These are phyloP conservation scores for Pythium volutum DNA, from an alignment of 352 stramenopile genomes.

Conservation along the genomic window DNA sequence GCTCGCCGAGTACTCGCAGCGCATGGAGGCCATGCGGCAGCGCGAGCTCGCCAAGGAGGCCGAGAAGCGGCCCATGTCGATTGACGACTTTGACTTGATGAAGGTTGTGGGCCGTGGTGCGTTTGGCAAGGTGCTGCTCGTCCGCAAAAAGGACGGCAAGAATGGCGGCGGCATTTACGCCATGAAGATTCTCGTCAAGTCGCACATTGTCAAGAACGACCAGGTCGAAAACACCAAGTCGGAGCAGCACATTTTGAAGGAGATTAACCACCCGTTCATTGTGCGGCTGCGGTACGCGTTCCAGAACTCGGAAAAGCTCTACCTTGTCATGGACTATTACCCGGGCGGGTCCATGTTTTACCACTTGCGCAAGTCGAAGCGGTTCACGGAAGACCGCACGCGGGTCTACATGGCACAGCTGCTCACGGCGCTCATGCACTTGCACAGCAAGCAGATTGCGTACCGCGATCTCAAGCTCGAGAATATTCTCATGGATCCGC, in stretches of 20 bases:
- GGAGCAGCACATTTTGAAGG: conserved; percentile 88
- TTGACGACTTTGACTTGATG: conserved; percentile 94
- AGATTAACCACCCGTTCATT: conserved; percentile 88
- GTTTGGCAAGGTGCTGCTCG: conserved; percentile 95
- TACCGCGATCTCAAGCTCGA: conserved; percentile 90
- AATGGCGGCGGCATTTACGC: conserved; percentile 87
- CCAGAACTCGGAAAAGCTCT: conserved; percentile 92
- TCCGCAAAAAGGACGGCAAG: conserved; percentile 91
- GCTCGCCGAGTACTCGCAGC: conserved; percentile 55
- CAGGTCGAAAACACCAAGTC: conserved; percentile 93
- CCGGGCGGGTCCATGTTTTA: conserved; percentile 89
- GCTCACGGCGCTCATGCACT: conserved; percentile 83
- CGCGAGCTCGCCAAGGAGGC: conserved; percentile 72
- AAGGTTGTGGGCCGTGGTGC: conserved; percentile 94
- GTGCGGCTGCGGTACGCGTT: conserved; percentile 85
- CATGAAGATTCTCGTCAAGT: conserved; percentile 95
- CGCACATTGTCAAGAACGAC: conserved; percentile 91
- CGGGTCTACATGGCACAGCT: conserved; percentile 87
- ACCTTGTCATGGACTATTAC: conserved; percentile 97
- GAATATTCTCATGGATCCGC: conserved; percentile 88
- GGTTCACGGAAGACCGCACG: conserved; percentile 82
- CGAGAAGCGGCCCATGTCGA: conserved; percentile 66
- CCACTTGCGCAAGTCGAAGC: conserved; percentile 84
- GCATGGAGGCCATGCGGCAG: conserved; percentile 78
- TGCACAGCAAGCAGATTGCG: conserved; percentile 88